Evolutionary conservation across 495 filamentous ascomycete genomes (phyloP), one percentile per base, ranked within the genome.

Genomic region (Daldinia loculata): DNA sequence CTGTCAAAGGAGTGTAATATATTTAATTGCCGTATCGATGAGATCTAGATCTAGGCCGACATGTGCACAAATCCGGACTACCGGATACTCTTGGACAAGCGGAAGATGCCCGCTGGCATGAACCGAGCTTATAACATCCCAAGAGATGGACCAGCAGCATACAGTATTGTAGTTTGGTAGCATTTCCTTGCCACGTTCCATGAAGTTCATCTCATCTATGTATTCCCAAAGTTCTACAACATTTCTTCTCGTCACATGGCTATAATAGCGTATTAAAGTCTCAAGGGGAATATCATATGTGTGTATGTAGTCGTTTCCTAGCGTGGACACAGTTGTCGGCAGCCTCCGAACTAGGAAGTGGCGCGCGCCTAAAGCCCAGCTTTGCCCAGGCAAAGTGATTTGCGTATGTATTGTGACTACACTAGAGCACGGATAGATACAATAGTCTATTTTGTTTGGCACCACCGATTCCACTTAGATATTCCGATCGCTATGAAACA

Each of bases 181-280:
- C 52, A 15, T 36, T 61, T 30, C 29, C 32, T 64, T 48, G 61
- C 56, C 61, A 65, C 70, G 30, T 51, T 51, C 26, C 51, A 52
- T 22, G 19, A 45, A 56, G 34, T 61, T 32, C 26, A 30, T 3
- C 6, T 30, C 19, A 24, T 53, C 26, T 27, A 53, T 53, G 14
- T 27, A 53, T 9, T 30, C 6, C 50, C 14, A 34, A 41, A 55
- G 4, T 53, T 50, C 1, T 52, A 56, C 15, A 12, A 11, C 38
- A 11, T 15, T 38, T 43, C 36, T 55, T 19, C 41, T 2, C 41
- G 29, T 72, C 69, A 67, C 60, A 67, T 67, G 64, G 43, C 48
- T 48, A 58, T 52, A 39, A 48, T 59, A 19, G n/a, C 26, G 8
- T 56, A 24, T 32, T 50, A 51, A 17, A 14, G 48, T 56, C 43